Evolutionary conservation across 2,329 filamentous ascomycete genomes (phyloP), one percentile per base, ranked within the genome.

Genomic region (Juglanconis oblonga): DNA sequence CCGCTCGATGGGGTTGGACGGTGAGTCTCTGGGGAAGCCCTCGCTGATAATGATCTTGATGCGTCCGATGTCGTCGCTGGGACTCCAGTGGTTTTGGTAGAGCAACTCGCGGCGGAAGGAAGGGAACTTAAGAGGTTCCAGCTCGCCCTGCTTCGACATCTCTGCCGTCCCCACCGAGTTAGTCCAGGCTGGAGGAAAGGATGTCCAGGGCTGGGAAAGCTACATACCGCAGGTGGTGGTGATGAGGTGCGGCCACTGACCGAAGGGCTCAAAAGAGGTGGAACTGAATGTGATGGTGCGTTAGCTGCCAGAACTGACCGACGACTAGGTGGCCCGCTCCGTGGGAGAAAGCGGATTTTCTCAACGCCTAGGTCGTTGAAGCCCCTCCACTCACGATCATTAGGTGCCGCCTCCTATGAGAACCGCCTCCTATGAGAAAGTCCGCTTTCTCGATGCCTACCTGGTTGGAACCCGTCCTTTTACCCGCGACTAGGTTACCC

Each of bases 21-120:
- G 58, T 2, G 77, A 83, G 61, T 82, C 79, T 42, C 85, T 77
- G 9, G 81, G 78, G 60, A 92, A 86, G 0, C 90, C 87, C 69
- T 94, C 91, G 52, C 89, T 87, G 60, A 96, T 82, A 57, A 92
- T 73, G 32, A 96, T 73, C 70, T 89, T 92, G 74, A 96, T 88
- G 7, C 91, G 85, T 6, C 91, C 91, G 24, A 88, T 72, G 35
- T 87, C 79, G 61, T 94, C 90, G 5, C 82, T 82, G 0, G 89
- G 81, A 66, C 86, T 86, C 90, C 91, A 95, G 63, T 86, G 82
- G 59, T 77, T 83, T 67, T 92, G 88, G 47, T 84, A 81, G 14
- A 93, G 78, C 31, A 92, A 78, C 66, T 90, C 86, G 55, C 81
- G 79, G 58, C 89, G 86, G 67, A 95, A 96, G 0, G 75, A 67